Evolutionary conservation across 345 rosid genomes (phyloP).

Genomic region (Rhizophora apiculata): DNA sequence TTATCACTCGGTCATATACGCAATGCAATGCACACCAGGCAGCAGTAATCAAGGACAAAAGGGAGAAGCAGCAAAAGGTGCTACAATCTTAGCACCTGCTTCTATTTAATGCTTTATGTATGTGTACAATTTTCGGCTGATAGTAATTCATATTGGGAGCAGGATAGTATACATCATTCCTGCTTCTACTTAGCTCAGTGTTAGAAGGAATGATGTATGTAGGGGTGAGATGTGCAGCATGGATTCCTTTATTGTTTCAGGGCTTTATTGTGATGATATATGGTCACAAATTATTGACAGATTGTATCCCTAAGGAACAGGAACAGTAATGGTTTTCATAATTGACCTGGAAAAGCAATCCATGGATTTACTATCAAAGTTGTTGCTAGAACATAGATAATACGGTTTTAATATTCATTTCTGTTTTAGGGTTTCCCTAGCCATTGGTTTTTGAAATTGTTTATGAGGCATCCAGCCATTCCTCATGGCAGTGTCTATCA

Average conservation of each 20-base stretch:
- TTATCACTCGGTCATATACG: conserved; percentile 31
- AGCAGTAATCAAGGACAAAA: conserved; percentile 82
- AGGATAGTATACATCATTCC: too few relatives aligned
- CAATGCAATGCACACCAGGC: conserved; percentile 93
- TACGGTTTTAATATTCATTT: not conserved
- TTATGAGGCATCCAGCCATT: not conserved
- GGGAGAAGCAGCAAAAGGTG: conserved; percentile 93
- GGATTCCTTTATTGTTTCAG: too few relatives aligned
- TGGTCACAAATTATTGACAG: too few relatives aligned
- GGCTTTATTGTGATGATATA: too few relatives aligned
- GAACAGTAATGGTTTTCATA: too few relatives aligned
- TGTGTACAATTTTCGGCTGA: not conserved
- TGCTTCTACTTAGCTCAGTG: conserved; percentile 12
- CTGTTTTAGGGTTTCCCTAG: not conserved
- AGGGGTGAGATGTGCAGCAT: conserved; percentile 12
- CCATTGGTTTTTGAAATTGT: not conserved
- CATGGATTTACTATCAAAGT: too few relatives aligned
- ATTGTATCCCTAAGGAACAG: too few relatives aligned
- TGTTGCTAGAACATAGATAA: too few relatives aligned
- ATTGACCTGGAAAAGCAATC: too few relatives aligned
- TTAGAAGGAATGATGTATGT: too few relatives aligned
- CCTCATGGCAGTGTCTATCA: not conserved
- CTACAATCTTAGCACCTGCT: not conserved
- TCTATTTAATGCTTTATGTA: not conserved
- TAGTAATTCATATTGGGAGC: conserved; percentile 27